These are phyloP conservation scores for Xylariales sp. DNA, from an alignment of 2,329 filamentous ascomycete species.

Conservation along the genomic window DNA sequence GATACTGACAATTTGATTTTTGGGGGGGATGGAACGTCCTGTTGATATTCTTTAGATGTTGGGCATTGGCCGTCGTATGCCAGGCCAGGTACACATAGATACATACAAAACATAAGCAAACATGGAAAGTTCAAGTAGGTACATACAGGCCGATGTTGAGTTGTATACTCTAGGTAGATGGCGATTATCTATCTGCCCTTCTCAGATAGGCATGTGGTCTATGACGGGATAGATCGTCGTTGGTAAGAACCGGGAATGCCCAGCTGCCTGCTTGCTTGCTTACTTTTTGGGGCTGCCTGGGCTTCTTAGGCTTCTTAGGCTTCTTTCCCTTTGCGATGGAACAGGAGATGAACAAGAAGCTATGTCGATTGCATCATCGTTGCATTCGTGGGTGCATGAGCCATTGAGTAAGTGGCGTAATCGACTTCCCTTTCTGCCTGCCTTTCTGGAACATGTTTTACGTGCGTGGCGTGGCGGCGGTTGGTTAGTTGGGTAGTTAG, in stretches of 20 bases:
- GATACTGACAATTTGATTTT: slow-evolving; percentile 3
- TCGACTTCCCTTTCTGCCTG: slow-evolving; percentile 10
- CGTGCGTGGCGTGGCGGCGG: background rate
- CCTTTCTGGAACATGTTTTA: slow-evolving; percentile 21
- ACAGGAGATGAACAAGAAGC: background rate
- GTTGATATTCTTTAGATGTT: background rate
- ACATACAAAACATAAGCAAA: no score
- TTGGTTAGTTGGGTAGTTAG: background rate
- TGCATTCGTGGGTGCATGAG: background rate
- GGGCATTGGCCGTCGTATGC: background rate
- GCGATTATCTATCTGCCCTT: no score
- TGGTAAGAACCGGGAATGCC: background rate
- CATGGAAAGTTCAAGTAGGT: no score
- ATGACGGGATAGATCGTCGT: no score
- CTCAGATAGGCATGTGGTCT: no score
- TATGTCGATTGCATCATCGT: slow-evolving; percentile 14
- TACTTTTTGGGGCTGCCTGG: background rate
- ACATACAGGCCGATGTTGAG: no score
- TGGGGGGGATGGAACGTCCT: background rate
- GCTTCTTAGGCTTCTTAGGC: background rate
- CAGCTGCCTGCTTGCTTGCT: background rate
- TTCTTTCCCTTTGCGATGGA: background rate
- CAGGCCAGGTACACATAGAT: background rate
- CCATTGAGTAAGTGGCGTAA: background rate
- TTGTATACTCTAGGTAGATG: no score